Evolutionary conservation across 345 rosid species (phyloP).

Genomic region (Sonneratia alba): DNA sequence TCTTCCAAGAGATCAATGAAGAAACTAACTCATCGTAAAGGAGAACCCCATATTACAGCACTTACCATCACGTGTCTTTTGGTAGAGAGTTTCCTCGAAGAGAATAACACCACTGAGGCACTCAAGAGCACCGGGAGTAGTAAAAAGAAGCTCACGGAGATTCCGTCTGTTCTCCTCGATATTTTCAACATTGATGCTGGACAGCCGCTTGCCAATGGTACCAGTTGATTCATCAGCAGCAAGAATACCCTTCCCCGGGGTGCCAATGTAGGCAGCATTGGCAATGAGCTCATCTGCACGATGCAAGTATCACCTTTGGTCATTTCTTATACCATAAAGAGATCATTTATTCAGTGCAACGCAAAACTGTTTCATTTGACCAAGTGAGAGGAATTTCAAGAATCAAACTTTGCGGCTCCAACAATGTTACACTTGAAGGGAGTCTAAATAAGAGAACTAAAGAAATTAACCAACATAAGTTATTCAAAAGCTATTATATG

Average conservation of each 20-base stretch:
- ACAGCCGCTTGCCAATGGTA: constrained; percentile 83
- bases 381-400: too few species aligned
- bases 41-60: not conserved
- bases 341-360: not conserved
- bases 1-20: not conserved
- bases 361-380: not conserved
- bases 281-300: constrained; percentile 61
- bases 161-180: constrained; percentile 71
- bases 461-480: too few species aligned
- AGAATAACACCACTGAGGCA: constrained; percentile 78
- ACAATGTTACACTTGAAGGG: too few species aligned
- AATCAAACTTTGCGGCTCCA: too few species aligned
- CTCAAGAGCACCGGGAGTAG: constrained; percentile 61
- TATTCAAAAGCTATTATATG: too few species aligned
- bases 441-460: too few species aligned
- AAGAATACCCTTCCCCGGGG: constrained; percentile 95
- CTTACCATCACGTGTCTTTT: constrained; percentile 65
- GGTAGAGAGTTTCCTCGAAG: constrained; percentile 80
- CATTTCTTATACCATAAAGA: not conserved
- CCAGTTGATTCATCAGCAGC: constrained; percentile 98
- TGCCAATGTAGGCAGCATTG: constrained; percentile 89
- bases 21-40: not conserved
- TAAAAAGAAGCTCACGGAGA: constrained; percentile 88
- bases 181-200: constrained; percentile 83
- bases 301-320: not conserved